These are phyloP conservation scores for Wickerhamomyces chambardii DNA, from an alignment of 805 yeast genomes.

Conservation along the genomic window DNA sequence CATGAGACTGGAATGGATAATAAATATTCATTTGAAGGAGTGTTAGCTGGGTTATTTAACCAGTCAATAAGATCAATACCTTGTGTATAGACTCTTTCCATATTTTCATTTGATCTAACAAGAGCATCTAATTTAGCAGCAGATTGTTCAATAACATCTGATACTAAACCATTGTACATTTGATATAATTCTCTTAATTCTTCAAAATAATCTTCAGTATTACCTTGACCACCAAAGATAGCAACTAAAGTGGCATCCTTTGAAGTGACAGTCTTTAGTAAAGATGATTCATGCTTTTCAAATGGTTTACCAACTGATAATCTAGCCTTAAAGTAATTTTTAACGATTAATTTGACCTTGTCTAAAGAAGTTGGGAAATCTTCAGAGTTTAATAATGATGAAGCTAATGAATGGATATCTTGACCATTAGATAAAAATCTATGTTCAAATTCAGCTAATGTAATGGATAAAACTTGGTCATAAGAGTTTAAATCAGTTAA, in stretches of 20 bases:
- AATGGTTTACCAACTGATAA: conserved; percentile 39
- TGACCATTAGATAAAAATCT: conserved; percentile 62
- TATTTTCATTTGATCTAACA: conserved; percentile 64
- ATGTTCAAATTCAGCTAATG: conserved; percentile 78
- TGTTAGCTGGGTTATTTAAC: conserved; percentile 76
- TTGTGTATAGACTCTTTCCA: conserved; percentile 84
- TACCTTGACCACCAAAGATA: conserved; percentile 98
- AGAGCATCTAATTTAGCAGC: conserved; percentile 61
- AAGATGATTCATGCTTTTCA: conserved; percentile 42
- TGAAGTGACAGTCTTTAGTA: conserved; percentile 54
- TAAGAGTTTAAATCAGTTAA: conserved; percentile 47
- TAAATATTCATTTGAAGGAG: conserved; percentile 85
- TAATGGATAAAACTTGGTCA: conserved; percentile 59
- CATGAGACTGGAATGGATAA: conserved; percentile 90
- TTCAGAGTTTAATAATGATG: conserved; percentile 47
- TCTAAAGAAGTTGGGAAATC: conserved; percentile 53
- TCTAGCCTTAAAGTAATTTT: conserved; percentile 65
- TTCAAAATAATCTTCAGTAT: conserved; percentile 94
- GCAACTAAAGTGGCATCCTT: conserved; percentile 62
- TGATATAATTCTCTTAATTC: conserved; percentile 83
- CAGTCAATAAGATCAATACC: conserved; percentile 86
- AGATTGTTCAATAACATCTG: conserved; percentile 61
- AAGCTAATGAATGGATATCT: conserved; percentile 88
- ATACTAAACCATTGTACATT: conserved; percentile 66
- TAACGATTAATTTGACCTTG: conserved; percentile 69